A percentile compares a stretch with the other conserved stretches of the same genome.
phyloP scores from a whole-genome alignment of 2,329 filamentous ascomycete species.

The Magnaporthiopsis rhizophila region DNA sequence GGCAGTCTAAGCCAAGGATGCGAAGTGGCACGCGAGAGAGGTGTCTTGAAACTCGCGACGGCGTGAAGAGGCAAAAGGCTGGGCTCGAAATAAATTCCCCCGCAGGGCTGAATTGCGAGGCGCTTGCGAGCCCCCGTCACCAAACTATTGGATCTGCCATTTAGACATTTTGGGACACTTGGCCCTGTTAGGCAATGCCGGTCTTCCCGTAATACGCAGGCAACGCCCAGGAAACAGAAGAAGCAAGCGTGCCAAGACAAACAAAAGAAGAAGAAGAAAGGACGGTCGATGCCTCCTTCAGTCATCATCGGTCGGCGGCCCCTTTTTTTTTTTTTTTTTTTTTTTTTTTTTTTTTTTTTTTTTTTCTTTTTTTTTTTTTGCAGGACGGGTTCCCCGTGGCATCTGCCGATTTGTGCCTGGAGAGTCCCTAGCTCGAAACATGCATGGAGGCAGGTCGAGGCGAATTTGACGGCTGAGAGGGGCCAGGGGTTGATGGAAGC shows the following conservation, averaged over 20 bases:
- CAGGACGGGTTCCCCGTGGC: not conserved
- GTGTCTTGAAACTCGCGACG: slow-evolving; percentile 6
- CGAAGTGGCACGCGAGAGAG: slow-evolving; percentile 3
- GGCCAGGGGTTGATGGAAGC: not conserved
- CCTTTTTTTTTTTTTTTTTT: not conserved
- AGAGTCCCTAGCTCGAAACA: not conserved
- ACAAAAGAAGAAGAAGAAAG: not conserved
- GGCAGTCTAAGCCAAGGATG: slow-evolving; percentile 4
- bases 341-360: too few relatives aligned
- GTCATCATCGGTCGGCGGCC: not conserved
- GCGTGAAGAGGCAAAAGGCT: not conserved
- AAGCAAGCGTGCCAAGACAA: not conserved
- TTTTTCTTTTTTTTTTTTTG: too few relatives aligned
- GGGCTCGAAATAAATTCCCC: not conserved
- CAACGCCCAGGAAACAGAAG: not conserved
- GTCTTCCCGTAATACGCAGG: not conserved
- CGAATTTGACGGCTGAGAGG: not conserved
- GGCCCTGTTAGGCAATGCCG: not conserved
- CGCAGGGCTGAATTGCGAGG: not conserved
- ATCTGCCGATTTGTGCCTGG: not conserved
- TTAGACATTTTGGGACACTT: not conserved
- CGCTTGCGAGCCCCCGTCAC: not conserved
- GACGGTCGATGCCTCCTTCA: not conserved
- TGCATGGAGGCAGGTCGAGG: not conserved
- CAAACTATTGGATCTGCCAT: not conserved